These are phyloP conservation scores for Lycium ferocissimum DNA, from an alignment of 257 asterid genomes.

Conservation along the genomic window DNA sequence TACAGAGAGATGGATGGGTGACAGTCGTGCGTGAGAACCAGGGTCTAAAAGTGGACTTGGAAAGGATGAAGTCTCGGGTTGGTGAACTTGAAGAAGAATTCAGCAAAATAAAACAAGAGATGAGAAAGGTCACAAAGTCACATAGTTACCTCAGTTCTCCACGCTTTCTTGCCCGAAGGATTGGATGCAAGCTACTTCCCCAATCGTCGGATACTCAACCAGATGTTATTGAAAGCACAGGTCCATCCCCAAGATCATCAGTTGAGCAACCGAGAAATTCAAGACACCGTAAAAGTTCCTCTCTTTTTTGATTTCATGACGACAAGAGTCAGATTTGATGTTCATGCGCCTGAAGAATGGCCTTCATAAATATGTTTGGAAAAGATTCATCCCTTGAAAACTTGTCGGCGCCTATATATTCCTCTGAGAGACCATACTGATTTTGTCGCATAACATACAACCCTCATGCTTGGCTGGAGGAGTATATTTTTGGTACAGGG, in stretches of 20 bases:
- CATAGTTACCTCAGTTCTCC: conserved; percentile 72
- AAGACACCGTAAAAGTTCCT: conserved; percentile 66
- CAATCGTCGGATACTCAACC: conserved; percentile 57
- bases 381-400: conserved; percentile 12
- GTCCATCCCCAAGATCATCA: conserved; percentile 71
- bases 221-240: conserved; percentile 65
- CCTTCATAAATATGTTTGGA: neutral
- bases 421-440: neutral
- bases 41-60: conserved; percentile 81
- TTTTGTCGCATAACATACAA: neutral
- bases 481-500: neutral
- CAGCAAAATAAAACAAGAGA: conserved; percentile 72
- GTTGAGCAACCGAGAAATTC: conserved; percentile 52
- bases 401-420: neutral
- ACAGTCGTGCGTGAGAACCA: conserved; percentile 82
- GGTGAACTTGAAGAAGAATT: conserved; percentile 92
- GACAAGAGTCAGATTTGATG: conserved; percentile 7
- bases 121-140: conserved; percentile 80
- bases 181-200: conserved; percentile 67
- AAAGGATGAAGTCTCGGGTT: conserved; percentile 82
- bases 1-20: conserved; percentile 89
- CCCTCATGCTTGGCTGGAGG: neutral
- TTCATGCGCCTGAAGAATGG: neutral
- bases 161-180: conserved; percentile 49
- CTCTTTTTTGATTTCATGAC: conserved; percentile 47